Percentiles rank a stretch among this genome's conserved stretches.
These are phyloP conservation scores for Lindgomyces ingoldianus DNA, from an alignment of 495 filamentous ascomycete species.

Conservation along the genomic window DNA sequence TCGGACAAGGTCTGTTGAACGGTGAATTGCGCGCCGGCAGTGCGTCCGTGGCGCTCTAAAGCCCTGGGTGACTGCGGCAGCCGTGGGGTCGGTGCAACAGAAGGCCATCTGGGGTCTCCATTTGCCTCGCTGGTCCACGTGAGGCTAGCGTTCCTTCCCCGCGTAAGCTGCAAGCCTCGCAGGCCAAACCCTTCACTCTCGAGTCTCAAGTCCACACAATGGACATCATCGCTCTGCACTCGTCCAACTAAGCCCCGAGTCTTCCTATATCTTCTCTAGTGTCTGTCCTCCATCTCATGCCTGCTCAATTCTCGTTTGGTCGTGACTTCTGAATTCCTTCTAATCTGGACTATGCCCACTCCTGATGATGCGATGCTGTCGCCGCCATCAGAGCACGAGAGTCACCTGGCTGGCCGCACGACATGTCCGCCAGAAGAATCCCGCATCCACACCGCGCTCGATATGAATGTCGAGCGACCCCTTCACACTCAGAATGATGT, in stretches of 20 bases:
- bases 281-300: slow-evolving; percentile 23
- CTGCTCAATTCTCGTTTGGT: slow-evolving; percentile 26
- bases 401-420: slow-evolving; percentile 53
- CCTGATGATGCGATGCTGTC: slow-evolving; percentile 54
- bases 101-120: background rate
- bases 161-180: slow-evolving; percentile 30
- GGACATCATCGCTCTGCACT: slow-evolving; percentile 2
- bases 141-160: slow-evolving; percentile 27
- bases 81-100: background rate
- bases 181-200: slow-evolving; percentile 18
- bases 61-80: background rate
- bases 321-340: slow-evolving; percentile 30
- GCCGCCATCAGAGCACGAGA: slow-evolving; percentile 49
- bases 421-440: slow-evolving; percentile 60
- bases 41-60: slow-evolving; percentile 5
- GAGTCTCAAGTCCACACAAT: slow-evolving; percentile 12
- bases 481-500: background rate
- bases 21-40: slow-evolving; percentile 1
- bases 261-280: slow-evolving; percentile 1
- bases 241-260: slow-evolving; percentile 8
- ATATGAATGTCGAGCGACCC: background rate
- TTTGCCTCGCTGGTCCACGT: slow-evolving; percentile 18
- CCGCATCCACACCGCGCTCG: slow-evolving; percentile 24
- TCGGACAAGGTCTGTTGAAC: background rate
- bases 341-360: slow-evolving; percentile 59